Percentiles rank a stretch among this genome's conserved stretches.
These are phyloP conservation scores for Lasiosphaeria miniovina DNA, from an alignment of 495 filamentous ascomycete species.

Conservation along the genomic window DNA sequence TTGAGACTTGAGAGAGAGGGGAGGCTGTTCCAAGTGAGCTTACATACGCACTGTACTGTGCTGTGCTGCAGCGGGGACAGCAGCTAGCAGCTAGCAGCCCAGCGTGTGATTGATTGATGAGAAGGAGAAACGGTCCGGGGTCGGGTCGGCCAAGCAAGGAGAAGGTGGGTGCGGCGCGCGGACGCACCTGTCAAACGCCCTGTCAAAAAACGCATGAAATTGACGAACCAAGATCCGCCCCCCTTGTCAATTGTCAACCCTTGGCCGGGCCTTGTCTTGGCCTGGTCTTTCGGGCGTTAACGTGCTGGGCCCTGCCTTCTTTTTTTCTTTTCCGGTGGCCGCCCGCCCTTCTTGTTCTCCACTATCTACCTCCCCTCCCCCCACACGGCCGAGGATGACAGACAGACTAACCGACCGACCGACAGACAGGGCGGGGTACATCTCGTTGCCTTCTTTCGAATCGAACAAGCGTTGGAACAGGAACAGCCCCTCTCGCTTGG, in stretches of 20 bases:
- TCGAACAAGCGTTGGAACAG: background rate
- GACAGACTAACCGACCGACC: background rate
- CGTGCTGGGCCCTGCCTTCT: too few relatives aligned
- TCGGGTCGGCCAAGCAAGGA: background rate
- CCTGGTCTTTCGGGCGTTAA: too few relatives aligned
- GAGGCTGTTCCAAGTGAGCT: too few relatives aligned
- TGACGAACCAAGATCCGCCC: conserved; percentile 1
- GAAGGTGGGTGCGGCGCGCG: too few relatives aligned
- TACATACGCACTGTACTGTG: too few relatives aligned
- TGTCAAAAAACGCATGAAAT: conserved; percentile 4
- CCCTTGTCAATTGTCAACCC: background rate
- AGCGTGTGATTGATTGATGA: too few relatives aligned
- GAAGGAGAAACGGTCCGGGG: background rate
- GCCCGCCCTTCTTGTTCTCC: background rate
- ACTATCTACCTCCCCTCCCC: background rate
- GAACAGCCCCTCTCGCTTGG: background rate
- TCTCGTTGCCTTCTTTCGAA: background rate
- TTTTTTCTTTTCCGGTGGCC: background rate
- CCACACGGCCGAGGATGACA: too few relatives aligned
- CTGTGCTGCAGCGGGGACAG: too few relatives aligned
- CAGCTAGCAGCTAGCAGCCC: too few relatives aligned
- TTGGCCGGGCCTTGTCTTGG: too few relatives aligned
- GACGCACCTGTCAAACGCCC: background rate
- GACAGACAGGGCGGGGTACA: background rate
- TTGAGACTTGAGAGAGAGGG: too few relatives aligned